phyloP scores from a whole-genome alignment of 2,329 filamentous ascomycete species.

The Fusarium nurragi region DNA sequence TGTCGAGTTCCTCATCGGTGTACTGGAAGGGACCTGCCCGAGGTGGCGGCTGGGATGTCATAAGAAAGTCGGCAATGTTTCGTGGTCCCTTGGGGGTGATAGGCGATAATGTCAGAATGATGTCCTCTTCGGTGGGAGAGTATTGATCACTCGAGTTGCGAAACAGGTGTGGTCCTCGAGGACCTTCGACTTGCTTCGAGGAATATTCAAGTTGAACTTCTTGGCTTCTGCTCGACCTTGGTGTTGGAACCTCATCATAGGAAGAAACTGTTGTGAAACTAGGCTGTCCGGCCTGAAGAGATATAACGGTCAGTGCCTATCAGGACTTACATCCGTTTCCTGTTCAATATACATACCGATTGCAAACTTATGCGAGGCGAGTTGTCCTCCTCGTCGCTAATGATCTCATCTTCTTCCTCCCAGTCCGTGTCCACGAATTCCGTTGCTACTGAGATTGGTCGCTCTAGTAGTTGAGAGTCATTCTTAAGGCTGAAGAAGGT shows the following conservation, averaged over 20 bases:
- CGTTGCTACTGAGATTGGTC: conserved; percentile 76
- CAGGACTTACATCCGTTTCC: not conserved
- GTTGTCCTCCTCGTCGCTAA: conserved; percentile 70
- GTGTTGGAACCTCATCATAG: conserved; percentile 84
- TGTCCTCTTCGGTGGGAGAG: conserved; percentile 54
- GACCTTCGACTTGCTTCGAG: conserved; percentile 78
- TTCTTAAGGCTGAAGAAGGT: conserved; percentile 69
- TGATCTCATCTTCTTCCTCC: conserved; percentile 72
- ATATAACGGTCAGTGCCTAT: conserved; percentile 19
- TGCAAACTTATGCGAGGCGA: conserved; percentile 74
- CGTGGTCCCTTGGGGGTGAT: conserved; percentile 71
- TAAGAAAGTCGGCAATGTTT: conserved; percentile 42
- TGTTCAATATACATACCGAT: conserved; percentile 66
- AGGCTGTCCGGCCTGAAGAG: conserved; percentile 69
- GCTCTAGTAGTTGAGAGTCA: conserved; percentile 56
- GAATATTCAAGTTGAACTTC: conserved; percentile 69
- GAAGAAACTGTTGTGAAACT: conserved; percentile 90
- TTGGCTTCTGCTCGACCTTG: conserved; percentile 70
- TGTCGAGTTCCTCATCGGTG: conserved; percentile 66
- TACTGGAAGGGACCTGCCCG: conserved; percentile 66
- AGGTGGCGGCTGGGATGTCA: conserved; percentile 41
- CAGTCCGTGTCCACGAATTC: conserved; percentile 82
- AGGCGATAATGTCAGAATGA: conserved; percentile 75
- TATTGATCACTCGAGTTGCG: conserved; percentile 66
- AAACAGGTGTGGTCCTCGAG: conserved; percentile 87